Base-by-base conservation (phyloP, 805 yeast species). In the Metschnikowia cubensis region DNA sequence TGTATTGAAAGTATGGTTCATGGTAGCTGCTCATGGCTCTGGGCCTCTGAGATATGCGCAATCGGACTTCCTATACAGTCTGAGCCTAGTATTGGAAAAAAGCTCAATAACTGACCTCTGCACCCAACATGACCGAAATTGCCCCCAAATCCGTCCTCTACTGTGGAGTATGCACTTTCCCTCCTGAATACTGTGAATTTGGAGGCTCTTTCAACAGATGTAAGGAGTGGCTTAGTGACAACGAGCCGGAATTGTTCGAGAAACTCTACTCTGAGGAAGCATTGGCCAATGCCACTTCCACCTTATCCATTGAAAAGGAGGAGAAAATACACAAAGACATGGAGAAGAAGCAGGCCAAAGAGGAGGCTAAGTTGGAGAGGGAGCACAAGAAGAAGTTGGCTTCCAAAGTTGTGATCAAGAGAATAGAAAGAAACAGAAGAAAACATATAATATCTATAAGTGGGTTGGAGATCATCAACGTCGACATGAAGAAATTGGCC, bases 131-230 rank as follows among this genome's bases (percentile, higher is more conserved):
- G 70, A 48, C 71, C 17, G 69, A 67, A 55, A 56, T 67, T 18
- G 49, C 35, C 8, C 69, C 76, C n/a, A 64, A 53, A 49, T 18
- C 53, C 11, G 80, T 84, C 18, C 61, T 77, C 14, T 89, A 89
- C 70, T 89, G 96, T 65, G 89, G 82, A 4, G 79, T 88, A 13
- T 89, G 96, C 65, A 70, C 89, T 1, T 84, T 79, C 63, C 96
- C 96, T n/a, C 89, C 89, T 3, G 96, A 81, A 68, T 91, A 84
- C 70, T 91, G 98, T 71, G 97, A 92, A 65, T 91, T 91, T 64
- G 94, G 96, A 11, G 87, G 86, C 42, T 71, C 83, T 25, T 77
- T 87, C 67, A 85, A 84, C 63, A 82, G 88, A 63, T 91, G 98
- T 71, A 89, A 87, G 60, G 82, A 78, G 20, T 89, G 97, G 96